phyloP scores from a whole-genome alignment of 2,329 filamentous ascomycete species.

The Ilyonectria destructans region DNA sequence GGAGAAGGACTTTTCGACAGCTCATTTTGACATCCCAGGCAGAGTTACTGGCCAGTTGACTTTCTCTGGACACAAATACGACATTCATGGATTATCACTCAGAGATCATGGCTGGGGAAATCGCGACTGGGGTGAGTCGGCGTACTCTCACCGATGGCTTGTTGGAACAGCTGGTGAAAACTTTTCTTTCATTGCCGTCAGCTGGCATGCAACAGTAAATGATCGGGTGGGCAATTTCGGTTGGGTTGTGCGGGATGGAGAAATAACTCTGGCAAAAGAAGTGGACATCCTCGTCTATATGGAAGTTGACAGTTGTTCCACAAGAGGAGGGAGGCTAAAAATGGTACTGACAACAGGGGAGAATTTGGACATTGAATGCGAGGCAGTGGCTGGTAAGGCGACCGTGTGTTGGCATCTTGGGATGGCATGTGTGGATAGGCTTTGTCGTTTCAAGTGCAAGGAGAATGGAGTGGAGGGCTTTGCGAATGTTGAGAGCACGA shows the following conservation, averaged over 20 bases:
- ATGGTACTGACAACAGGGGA: slow-evolving; percentile 6
- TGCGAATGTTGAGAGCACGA: slow-evolving; percentile 13
- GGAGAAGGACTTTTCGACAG: slow-evolving; percentile 6
- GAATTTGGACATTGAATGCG: slow-evolving; percentile 13
- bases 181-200: slow-evolving; percentile 10
- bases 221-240: slow-evolving; percentile 16
- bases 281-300: slow-evolving; percentile 2
- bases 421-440: slow-evolving; percentile 15
- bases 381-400: background rate
- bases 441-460: slow-evolving; percentile 15
- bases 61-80: slow-evolving; percentile 4
- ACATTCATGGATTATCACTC: slow-evolving; percentile 3
- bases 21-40: slow-evolving; percentile 10
- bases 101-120: slow-evolving; percentile 20
- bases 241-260: slow-evolving; percentile 18
- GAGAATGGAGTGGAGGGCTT: slow-evolving; percentile 11
- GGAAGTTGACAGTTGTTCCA: slow-evolving; percentile 14
- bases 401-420: slow-evolving; percentile 8
- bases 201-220: slow-evolving; percentile 1
- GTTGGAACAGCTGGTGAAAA: slow-evolving; percentile 8
- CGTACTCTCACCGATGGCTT: slow-evolving; percentile 14
- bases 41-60: slow-evolving; percentile 11
- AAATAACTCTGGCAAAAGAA: background rate
- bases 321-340: background rate
- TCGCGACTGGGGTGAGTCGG: slow-evolving; percentile 12